These are phyloP conservation scores for Zygosaccharomyces pseudorouxii DNA, from an alignment of 805 yeast species.

Conservation along the genomic window DNA sequence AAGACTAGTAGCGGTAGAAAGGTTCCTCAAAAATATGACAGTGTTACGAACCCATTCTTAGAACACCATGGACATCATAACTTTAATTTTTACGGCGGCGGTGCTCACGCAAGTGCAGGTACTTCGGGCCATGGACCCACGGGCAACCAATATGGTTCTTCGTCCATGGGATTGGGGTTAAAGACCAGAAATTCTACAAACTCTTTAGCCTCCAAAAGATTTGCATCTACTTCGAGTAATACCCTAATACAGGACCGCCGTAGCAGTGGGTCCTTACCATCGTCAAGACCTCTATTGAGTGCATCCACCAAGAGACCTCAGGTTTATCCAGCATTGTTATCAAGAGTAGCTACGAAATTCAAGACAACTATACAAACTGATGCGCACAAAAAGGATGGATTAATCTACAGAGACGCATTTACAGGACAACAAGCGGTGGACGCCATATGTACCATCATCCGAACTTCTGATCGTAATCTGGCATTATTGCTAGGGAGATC, in stretches of 20 bases:
- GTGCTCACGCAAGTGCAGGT: slow-evolving; percentile 4
- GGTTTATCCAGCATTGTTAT: slow-evolving; percentile 85
- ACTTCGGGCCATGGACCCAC: slow-evolving; percentile 7
- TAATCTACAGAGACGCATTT: slow-evolving; percentile 87
- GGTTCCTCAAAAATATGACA: slow-evolving; percentile 44
- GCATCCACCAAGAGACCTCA: slow-evolving; percentile 46
- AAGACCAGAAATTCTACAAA: slow-evolving; percentile 47
- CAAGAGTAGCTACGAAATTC: slow-evolving; percentile 77
- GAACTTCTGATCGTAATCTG: slow-evolving; percentile 86
- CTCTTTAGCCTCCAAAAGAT: slow-evolving; percentile 33
- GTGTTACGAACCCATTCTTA: slow-evolving; percentile 23
- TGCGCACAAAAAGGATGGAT: slow-evolving; percentile 82
- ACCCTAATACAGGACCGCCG: slow-evolving; percentile 20
- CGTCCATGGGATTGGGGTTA: slow-evolving; percentile 35
- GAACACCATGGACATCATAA: slow-evolving; percentile 13
- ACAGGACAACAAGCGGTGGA: slow-evolving; percentile 94
- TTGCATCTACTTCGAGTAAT: slow-evolving; percentile 33
- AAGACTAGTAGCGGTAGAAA: slow-evolving; percentile 42
- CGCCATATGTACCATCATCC: slow-evolving; percentile 73
- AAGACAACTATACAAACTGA: slow-evolving; percentile 64
- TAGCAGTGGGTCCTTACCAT: slow-evolving; percentile 28
- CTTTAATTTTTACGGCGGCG: slow-evolving; percentile 11
- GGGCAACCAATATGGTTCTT: slow-evolving; percentile 10
- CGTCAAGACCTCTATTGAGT: slow-evolving; percentile 46
- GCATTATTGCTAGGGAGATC: slow-evolving; percentile 88